phyloP scores from a whole-genome alignment of 768 basidiomycete genomes.

The Exidia glandulosa region DNA sequence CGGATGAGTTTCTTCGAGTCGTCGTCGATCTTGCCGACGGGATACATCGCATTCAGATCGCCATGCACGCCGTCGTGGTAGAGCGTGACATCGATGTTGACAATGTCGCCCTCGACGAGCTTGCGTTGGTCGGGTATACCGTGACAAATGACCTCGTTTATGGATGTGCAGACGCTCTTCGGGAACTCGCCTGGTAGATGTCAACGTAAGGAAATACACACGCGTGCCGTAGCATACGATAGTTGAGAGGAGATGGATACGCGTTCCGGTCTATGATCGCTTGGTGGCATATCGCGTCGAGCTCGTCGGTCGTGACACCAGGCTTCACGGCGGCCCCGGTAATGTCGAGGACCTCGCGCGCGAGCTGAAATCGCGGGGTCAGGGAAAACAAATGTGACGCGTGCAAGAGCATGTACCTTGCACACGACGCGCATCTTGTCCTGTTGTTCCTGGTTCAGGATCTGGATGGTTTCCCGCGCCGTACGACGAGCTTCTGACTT shows the following conservation, averaged over 20 bases:
- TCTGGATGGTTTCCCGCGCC: constrained; percentile 47
- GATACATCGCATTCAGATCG: constrained; percentile 89
- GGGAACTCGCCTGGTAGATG: background rate
- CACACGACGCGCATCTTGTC: constrained; percentile 84
- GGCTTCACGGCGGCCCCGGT: constrained; percentile 77
- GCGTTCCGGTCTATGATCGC: constrained; percentile 82
- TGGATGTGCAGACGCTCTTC: constrained; percentile 39
- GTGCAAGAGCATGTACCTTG: constrained; percentile 34
- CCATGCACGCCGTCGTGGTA: constrained; percentile 83
- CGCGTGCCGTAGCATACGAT: constrained; percentile 94
- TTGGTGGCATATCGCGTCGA: constrained; percentile 89
- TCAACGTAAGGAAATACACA: background rate
- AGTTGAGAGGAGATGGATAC: constrained; percentile 91
- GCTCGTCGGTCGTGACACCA: constrained; percentile 92
- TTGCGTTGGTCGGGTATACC: constrained; percentile 86
- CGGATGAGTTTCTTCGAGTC: constrained; percentile 74
- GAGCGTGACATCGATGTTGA: constrained; percentile 83
- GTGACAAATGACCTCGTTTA: constrained; percentile 96
- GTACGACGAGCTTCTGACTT: constrained; percentile 41
- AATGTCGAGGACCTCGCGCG: constrained; percentile 85
- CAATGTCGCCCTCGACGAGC: constrained; percentile 84
- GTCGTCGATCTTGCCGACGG: constrained; percentile 76
- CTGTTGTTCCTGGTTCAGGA: constrained; percentile 64
- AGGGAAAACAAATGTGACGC: background rate
- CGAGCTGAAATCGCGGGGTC: constrained; percentile 40